Conservation (phyloP, 305 asterid species). For the Solanum chacoense region DNA sequence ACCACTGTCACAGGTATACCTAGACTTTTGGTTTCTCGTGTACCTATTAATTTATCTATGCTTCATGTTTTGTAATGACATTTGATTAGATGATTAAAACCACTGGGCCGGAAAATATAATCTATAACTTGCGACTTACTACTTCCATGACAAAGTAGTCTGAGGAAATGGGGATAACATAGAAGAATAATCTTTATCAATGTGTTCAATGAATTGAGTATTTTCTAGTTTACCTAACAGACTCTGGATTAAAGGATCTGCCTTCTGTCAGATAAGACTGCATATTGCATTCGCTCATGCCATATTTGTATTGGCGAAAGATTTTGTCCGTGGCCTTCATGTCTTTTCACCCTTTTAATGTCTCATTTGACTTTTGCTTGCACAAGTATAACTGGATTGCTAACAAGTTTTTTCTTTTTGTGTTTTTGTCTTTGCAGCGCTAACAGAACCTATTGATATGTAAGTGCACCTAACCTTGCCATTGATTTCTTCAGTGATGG, state of each 20-base stretch:
- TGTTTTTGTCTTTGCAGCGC: conserved; percentile 29
- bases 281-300: background rate
- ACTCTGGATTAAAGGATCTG: background rate
- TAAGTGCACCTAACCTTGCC: conserved; percentile 20
- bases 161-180: background rate
- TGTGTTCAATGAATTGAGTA: background rate
- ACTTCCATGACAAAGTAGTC: background rate
- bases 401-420: background rate
- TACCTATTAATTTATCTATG: background rate
- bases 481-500: background rate
- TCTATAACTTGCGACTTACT: background rate
- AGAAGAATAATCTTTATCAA: background rate
- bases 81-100: background rate
- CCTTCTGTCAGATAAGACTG: background rate
- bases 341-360: background rate
- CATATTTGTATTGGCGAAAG: background rate
- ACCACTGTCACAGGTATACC: conserved; percentile 55
- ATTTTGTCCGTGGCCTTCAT: background rate
- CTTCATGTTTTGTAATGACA: background rate
- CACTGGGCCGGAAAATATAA: background rate
- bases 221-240: background rate
- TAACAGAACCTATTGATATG: conserved; percentile 76
- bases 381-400: background rate
- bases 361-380: background rate
- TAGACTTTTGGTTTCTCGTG: background rate